Evolutionary conservation across 2,329 filamentous ascomycete species (phyloP).

Genomic region (Trichoderma simmonsii): DNA sequence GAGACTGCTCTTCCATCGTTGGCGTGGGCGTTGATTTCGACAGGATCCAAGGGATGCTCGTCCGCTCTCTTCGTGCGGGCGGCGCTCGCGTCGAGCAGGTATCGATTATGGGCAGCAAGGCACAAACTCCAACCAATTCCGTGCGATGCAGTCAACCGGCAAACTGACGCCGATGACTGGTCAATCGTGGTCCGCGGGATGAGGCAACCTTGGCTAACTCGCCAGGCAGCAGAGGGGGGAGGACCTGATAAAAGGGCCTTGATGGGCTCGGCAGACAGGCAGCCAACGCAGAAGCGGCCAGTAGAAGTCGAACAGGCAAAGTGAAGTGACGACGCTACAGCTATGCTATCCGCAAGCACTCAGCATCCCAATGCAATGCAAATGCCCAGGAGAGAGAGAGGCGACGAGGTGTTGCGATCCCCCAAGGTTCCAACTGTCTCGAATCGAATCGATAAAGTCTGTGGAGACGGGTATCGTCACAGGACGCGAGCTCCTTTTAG

Average conservation of each 20-base stretch:
- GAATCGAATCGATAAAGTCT: conserved; percentile 18
- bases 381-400: not conserved
- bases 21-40: conserved; percentile 16
- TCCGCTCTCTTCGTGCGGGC: conserved; percentile 5
- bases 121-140: conserved; percentile 2
- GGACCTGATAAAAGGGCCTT: conserved; percentile 4
- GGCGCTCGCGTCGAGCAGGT: not conserved
- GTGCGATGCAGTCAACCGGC: conserved; percentile 12
- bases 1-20: conserved; percentile 37
- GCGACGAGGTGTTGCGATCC: not conserved
- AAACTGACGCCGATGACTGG: conserved; percentile 13
- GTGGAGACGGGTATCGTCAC: conserved; percentile 21
- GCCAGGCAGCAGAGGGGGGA: conserved; percentile 16
- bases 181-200: conserved; percentile 13
- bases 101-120: conserved; percentile 4
- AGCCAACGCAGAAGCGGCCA: not conserved
- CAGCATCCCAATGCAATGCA: not conserved
- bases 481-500: conserved; percentile 21
- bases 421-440: not conserved
- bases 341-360: conserved; percentile 4
- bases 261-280: conserved; percentile 15
- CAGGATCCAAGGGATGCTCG: conserved; percentile 5
- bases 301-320: not conserved
- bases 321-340: not conserved
- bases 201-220: conserved; percentile 16